Evolutionary conservation across 2,329 filamentous ascomycete species (phyloP).

Genomic region (Colletotrichum gloeosporioides): DNA sequence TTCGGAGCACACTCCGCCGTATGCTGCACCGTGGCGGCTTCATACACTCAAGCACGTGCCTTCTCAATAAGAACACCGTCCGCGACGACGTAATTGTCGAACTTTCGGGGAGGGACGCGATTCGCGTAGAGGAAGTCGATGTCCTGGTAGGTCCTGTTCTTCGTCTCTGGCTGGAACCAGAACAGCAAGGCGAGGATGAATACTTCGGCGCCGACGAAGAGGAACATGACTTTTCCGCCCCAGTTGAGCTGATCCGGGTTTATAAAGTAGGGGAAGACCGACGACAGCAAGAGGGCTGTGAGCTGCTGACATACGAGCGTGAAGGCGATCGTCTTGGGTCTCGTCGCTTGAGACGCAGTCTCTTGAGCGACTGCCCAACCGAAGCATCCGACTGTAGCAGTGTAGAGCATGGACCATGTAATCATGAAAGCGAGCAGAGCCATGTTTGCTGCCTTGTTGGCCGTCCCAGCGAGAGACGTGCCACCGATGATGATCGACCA

Average conservation of each 20-base stretch:
- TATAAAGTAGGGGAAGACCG: slow-evolving; percentile 41
- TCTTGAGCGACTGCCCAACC: slow-evolving; percentile 34
- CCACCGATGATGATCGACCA: not conserved
- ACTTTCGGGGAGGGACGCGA: slow-evolving; percentile 28
- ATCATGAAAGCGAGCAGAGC: slow-evolving; percentile 33
- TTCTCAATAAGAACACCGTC: slow-evolving; percentile 19
- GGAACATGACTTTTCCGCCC: slow-evolving; percentile 42
- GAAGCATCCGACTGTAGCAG: slow-evolving; percentile 31
- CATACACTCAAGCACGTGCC: not conserved
- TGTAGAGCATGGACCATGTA: slow-evolving; percentile 34
- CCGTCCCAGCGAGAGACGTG: fast-evolving
- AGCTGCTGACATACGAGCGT: slow-evolving; percentile 35
- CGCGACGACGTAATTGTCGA: slow-evolving; percentile 26
- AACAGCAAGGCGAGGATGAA: slow-evolving; percentile 34
- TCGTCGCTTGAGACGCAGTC: slow-evolving; percentile 29
- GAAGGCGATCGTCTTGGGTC: slow-evolving; percentile 34
- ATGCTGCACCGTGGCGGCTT: not conserved
- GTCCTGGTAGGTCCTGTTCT: slow-evolving; percentile 40
- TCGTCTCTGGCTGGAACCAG: slow-evolving; percentile 42
- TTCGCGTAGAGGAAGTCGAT: slow-evolving; percentile 34
- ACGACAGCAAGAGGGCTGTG: slow-evolving; percentile 16
- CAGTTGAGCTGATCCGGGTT: slow-evolving; percentile 43
- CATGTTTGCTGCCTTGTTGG: slow-evolving; percentile 26
- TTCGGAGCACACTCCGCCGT: not conserved
- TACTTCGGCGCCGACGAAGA: slow-evolving; percentile 39